A percentile compares a stretch with the other conserved stretches of the same genome.
Conservation (phyloP, 2,329 filamentous ascomycete species). For the Fusarium papillatum region DNA sequence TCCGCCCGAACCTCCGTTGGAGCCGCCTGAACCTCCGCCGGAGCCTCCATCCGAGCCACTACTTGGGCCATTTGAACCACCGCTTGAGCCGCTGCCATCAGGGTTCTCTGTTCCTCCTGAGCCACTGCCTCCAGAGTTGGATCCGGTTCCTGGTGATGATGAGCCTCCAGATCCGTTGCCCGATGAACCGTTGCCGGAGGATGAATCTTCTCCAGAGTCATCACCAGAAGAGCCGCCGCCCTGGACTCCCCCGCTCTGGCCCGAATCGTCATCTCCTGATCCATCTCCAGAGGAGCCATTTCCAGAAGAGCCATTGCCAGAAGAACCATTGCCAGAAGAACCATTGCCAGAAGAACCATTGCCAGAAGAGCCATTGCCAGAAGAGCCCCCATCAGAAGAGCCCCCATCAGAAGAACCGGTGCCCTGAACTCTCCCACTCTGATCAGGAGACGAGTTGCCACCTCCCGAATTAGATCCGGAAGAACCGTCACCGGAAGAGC, state of each 20-base stretch:
- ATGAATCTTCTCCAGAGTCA: neutral
- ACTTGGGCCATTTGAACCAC: neutral
- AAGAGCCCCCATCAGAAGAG: neutral
- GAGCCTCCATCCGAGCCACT: neutral
- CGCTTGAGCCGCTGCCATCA: neutral
- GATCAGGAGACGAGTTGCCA: neutral
- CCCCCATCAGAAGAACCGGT: neutral
- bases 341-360: neutral
- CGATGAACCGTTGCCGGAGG: neutral
- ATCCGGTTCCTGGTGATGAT: neutral
- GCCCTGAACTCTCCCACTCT: neutral
- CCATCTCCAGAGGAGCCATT: neutral
- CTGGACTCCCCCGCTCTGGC: neutral
- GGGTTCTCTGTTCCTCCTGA: neutral
- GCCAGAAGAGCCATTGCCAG: neutral
- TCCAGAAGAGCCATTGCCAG: neutral
- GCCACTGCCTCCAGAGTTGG: neutral
- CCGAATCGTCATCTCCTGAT: neutral
- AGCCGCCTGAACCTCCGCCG: neutral
- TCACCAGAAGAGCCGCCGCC: neutral
- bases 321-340: neutral
- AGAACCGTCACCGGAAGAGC: neutral
- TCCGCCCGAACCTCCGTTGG: neutral
- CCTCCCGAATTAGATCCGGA: neutral
- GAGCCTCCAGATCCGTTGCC: neutral